A percentile compares a stretch with the other conserved stretches of the same genome.
phyloP scores from a whole-genome alignment of 495 filamentous ascomycete genomes.

The Pyronema omphalodes region DNA sequence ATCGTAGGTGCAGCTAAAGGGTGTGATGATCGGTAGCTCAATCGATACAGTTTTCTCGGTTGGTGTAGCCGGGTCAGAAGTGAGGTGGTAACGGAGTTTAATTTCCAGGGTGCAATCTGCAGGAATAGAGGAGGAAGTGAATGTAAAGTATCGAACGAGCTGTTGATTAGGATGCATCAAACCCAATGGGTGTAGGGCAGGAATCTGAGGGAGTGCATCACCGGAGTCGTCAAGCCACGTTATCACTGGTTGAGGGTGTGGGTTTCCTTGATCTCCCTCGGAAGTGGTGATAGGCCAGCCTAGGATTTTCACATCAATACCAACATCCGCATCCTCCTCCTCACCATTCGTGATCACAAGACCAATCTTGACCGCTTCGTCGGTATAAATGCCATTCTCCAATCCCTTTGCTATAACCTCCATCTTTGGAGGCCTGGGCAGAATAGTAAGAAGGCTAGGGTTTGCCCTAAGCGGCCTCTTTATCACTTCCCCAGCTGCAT shows the following conservation, averaged over 20 bases:
- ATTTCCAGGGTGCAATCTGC: constrained; percentile 52
- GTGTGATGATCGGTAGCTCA: constrained; percentile 51
- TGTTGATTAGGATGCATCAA: constrained; percentile 27
- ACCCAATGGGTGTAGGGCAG: constrained; percentile 29
- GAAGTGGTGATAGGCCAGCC: constrained; percentile 26
- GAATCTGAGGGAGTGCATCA: neutral
- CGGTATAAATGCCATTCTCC: constrained; percentile 54
- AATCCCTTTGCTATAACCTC: constrained; percentile 43
- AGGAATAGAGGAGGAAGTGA: constrained; percentile 34
- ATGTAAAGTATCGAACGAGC: constrained; percentile 29
- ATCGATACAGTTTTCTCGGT: constrained; percentile 51
- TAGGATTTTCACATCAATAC: constrained; percentile 46
- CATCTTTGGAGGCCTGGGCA: constrained; percentile 86
- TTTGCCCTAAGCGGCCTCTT: constrained; percentile 34
- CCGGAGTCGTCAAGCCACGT: constrained; percentile 13
- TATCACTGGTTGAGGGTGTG: constrained; percentile 10
- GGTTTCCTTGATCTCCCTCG: constrained; percentile 3
- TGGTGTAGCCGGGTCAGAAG: constrained; percentile 66
- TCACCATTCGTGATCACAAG: constrained; percentile 68
- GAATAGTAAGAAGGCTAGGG: constrained; percentile 41
- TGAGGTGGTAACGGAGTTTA: constrained; percentile 53
- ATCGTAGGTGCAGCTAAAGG: constrained; percentile 79
- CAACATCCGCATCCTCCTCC: constrained; percentile 54
- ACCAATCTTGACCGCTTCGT: constrained; percentile 49
- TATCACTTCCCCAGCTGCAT: constrained; percentile 9